A percentile compares a stretch with the other conserved stretches of the same genome.
These are phyloP conservation scores for Debaryomyces fabryi DNA, from an alignment of 1,139 yeast genomes.

Conservation along the genomic window DNA sequence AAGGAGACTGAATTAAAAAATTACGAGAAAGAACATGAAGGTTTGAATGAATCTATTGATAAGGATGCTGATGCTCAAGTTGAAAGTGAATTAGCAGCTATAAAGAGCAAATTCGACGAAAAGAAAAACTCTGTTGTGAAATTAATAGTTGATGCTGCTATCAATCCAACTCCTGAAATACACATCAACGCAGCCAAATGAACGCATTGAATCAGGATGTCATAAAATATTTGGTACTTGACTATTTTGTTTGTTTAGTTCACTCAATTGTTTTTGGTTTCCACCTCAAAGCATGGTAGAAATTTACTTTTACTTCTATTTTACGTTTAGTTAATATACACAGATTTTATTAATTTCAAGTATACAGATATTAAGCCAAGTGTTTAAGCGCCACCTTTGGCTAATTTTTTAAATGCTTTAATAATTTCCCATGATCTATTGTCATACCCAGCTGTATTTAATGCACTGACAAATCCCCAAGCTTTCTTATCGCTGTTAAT, in stretches of 20 bases:
- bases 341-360: background rate
- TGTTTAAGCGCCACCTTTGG: slow-evolving; percentile 32
- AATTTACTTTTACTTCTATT: slow-evolving; percentile 6
- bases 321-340: slow-evolving; percentile 5
- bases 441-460: slow-evolving; percentile 88
- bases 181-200: slow-evolving; percentile 66
- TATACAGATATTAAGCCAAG: background rate
- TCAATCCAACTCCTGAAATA: slow-evolving; percentile 75
- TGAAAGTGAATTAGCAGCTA: slow-evolving; percentile 59
- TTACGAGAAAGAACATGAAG: slow-evolving; percentile 70
- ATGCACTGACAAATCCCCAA: slow-evolving; percentile 81
- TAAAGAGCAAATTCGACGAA: slow-evolving; percentile 61
- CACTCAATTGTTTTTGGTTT: background rate
- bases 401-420: slow-evolving; percentile 43
- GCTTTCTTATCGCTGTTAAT: slow-evolving; percentile 78
- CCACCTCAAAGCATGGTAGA: background rate
- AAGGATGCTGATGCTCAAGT: slow-evolving; percentile 71
- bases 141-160: slow-evolving; percentile 77
- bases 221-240: background rate
- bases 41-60: slow-evolving; percentile 67
- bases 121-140: slow-evolving; percentile 73
- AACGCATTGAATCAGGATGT: background rate
- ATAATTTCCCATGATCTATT: slow-evolving; percentile 66
- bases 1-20: slow-evolving; percentile 82
- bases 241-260: background rate